phyloP scores from a whole-genome alignment of 257 asterid genomes.

The Plantago ovata region DNA sequence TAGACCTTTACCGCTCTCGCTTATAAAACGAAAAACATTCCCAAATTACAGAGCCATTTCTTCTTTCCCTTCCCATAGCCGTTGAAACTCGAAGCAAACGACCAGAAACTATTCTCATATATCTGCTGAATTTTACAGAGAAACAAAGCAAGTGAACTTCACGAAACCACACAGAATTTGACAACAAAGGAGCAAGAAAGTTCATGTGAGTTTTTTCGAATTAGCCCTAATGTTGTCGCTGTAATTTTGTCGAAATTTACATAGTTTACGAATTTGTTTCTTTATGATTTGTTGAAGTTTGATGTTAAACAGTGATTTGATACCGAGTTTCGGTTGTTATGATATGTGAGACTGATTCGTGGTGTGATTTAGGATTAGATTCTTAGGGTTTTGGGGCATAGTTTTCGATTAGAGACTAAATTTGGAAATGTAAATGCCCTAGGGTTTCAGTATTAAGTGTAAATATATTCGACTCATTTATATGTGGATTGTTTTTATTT shows the following conservation, averaged over 20 bases:
- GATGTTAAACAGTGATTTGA: not conserved
- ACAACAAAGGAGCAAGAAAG: constrained; percentile 9
- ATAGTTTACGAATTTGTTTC: not conserved
- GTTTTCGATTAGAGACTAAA: not conserved
- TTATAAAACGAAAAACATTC: constrained; percentile 14
- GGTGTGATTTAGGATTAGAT: not conserved
- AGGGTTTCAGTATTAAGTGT: too few species aligned
- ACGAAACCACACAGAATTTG: constrained; percentile 10
- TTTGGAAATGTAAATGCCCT: not conserved
- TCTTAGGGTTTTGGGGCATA: not conserved
- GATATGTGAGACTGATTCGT: not conserved
- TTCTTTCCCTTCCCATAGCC: constrained; percentile 16
- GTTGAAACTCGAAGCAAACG: constrained; percentile 20
- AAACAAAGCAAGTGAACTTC: not conserved
- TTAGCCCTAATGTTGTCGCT: not conserved
- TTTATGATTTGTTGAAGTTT: too few species aligned
- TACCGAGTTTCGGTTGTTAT: constrained; percentile 1
- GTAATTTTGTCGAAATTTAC: constrained; percentile 14
- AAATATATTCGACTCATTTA: too few species aligned
- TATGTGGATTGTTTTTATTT: too few species aligned
- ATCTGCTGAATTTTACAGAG: not conserved
- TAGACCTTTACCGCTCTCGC: constrained; percentile 24
- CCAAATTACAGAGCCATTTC: constrained; percentile 19
- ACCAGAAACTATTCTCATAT: not conserved
- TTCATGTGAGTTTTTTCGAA: constrained; percentile 18